A percentile compares a stretch with the other conserved stretches of the same genome.
These are phyloP conservation scores for Daldinia loculata DNA, from an alignment of 495 filamentous ascomycete genomes.

Conservation along the genomic window DNA sequence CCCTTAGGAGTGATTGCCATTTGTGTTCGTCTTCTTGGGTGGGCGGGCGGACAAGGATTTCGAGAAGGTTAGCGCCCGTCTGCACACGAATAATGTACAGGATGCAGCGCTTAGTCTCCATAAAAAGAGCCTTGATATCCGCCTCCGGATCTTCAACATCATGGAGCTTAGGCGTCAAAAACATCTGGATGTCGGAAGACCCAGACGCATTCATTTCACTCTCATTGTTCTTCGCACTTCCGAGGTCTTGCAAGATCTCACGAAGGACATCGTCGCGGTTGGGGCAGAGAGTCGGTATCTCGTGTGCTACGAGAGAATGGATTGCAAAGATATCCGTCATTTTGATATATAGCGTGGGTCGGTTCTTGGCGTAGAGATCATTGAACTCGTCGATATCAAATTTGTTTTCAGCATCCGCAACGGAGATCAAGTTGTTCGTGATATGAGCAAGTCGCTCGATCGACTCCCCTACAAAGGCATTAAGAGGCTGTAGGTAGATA, in stretches of 20 bases:
- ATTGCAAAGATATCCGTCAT: conserved; percentile 97
- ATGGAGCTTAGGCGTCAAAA: conserved; percentile 89
- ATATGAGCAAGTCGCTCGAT: conserved; percentile 81
- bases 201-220: conserved; percentile 87
- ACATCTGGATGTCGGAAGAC: conserved; percentile 89
- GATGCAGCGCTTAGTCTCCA: conserved; percentile 97
- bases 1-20: conserved; percentile 83
- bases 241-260: conserved; percentile 90
- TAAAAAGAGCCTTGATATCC: conserved; percentile 88
- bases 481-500: conserved; percentile 93
- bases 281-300: conserved; percentile 78
- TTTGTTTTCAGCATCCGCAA: conserved; percentile 84
- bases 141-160: conserved; percentile 93
- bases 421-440: conserved; percentile 76
- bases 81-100: conserved; percentile 98
- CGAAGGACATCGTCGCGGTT: conserved; percentile 86
- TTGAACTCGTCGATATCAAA: conserved; percentile 99
- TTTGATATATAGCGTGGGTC: conserved; percentile 97
- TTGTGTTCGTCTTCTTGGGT: conserved; percentile 85
- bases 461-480: conserved; percentile 86
- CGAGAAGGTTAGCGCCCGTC: conserved; percentile 87
- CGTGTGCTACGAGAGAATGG: conserved; percentile 83
- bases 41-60: conserved; percentile 93
- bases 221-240: conserved; percentile 94
- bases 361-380: conserved; percentile 92